A percentile compares a stretch with the other conserved stretches of the same genome.
Conservation (phyloP, 2,329 filamentous ascomycete species). For the Microascus cirrosus region DNA sequence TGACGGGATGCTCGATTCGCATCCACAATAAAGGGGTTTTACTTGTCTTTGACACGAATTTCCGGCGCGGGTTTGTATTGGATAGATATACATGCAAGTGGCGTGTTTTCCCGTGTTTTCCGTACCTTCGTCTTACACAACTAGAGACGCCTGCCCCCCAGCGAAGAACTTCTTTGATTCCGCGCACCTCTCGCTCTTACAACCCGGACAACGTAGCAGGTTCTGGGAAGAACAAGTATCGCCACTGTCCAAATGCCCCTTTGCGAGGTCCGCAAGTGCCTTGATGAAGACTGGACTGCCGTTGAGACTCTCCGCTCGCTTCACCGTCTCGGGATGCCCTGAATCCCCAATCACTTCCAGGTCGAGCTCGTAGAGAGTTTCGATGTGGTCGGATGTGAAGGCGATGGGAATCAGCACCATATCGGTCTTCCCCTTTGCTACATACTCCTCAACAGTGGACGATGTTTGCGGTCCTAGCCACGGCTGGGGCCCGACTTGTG, state of each 20-base stretch:
- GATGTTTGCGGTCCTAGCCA: slow-evolving; percentile 94
- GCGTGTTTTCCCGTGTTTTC: not conserved
- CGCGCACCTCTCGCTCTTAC: slow-evolving; percentile 77
- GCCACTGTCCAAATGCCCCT: slow-evolving; percentile 62
- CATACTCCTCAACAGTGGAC: slow-evolving; percentile 76
- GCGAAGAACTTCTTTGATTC: slow-evolving; percentile 64
- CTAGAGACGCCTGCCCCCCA: slow-evolving; percentile 13
- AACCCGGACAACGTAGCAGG: slow-evolving; percentile 84
- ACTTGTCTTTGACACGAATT: not conserved
- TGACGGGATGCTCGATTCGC: no score
- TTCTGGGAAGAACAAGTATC: slow-evolving; percentile 68
- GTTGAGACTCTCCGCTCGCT: slow-evolving; percentile 85
- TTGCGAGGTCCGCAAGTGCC: slow-evolving; percentile 79
- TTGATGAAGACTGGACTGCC: slow-evolving; percentile 84
- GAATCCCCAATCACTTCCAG: slow-evolving; percentile 89
- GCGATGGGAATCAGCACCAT: slow-evolving; percentile 88
- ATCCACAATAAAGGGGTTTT: no score
- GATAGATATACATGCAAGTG: not conserved
- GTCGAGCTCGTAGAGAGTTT: slow-evolving; percentile 91
- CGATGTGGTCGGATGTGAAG: slow-evolving; percentile 98
- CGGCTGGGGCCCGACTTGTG: slow-evolving; percentile 87
- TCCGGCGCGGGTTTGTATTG: not conserved
- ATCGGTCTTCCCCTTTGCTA: slow-evolving; percentile 85
- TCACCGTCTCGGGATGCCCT: slow-evolving; percentile 66
- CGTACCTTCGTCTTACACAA: not conserved